Percentiles rank a stretch among this genome's conserved stretches.
These are phyloP conservation scores for Bipolaris gigantea DNA, from an alignment of 2,329 filamentous ascomycete species.

Conservation along the genomic window DNA sequence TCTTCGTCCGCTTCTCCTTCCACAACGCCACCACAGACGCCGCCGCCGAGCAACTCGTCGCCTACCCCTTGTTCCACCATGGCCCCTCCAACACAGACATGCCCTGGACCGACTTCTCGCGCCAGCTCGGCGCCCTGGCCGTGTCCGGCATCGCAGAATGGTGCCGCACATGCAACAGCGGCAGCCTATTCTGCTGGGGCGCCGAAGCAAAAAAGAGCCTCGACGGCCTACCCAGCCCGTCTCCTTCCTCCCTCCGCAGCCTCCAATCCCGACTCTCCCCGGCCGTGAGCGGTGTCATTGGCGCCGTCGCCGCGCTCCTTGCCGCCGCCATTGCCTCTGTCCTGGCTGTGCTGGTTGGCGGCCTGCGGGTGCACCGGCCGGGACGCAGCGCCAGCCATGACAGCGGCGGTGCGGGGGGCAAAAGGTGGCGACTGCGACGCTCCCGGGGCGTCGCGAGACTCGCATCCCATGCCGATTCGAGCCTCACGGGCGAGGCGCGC, in stretches of 20 bases:
- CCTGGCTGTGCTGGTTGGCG: constrained; percentile 49
- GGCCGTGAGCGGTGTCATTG: constrained; percentile 58
- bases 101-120: constrained; percentile 55
- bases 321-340: constrained; percentile 49
- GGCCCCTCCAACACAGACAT: constrained; percentile 52
- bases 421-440: constrained; percentile 51
- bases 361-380: constrained; percentile 50
- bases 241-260: no score
- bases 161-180: constrained; percentile 54
- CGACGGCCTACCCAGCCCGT: neutral
- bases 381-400: constrained; percentile 24
- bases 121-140: constrained; percentile 49
- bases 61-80: constrained; percentile 57
- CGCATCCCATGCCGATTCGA: constrained; percentile 58
- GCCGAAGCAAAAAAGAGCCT: constrained; percentile 29
- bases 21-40: constrained; percentile 59
- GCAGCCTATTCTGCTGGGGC: constrained; percentile 55
- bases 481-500: constrained; percentile 48
- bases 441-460: constrained; percentile 61
- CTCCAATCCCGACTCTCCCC: constrained; percentile 42
- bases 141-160: constrained; percentile 53
- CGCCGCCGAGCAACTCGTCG: constrained; percentile 35
- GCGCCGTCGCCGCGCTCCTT: constrained; percentile 56
- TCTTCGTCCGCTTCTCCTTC: constrained; percentile 60
- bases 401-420: constrained; percentile 15